Conservation (phyloP, 495 filamentous ascomycete genomes). For the Hypoxylon lienhwacheense region DNA sequence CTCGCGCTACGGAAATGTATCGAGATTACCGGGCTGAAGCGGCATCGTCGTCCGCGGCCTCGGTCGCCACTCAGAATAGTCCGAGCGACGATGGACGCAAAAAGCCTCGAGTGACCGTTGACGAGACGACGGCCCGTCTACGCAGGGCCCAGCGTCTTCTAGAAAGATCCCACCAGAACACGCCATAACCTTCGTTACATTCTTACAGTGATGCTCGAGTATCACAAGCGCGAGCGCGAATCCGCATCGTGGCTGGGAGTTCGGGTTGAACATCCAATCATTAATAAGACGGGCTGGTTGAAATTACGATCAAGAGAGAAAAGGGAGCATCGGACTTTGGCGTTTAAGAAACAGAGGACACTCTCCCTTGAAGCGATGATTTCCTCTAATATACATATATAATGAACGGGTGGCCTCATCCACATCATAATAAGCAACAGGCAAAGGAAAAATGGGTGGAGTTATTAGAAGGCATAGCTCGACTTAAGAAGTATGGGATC, state of each 20-base stretch:
- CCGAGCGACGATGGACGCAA: constrained; percentile 20
- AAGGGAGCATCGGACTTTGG: neutral
- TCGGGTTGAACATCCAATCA: no score
- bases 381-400: neutral
- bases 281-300: no score
- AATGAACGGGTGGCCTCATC: neutral
- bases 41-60: neutral
- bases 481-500: constrained; percentile 6
- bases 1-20: constrained; percentile 25
- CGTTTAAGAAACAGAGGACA: neutral
- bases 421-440: neutral
- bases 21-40: neutral
- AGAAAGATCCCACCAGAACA: neutral
- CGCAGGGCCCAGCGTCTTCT: constrained; percentile 30
- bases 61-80: constrained; percentile 1
- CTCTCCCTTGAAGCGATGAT: neutral
- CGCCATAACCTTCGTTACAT: no score
- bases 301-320: no score
- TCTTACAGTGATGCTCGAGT: no score
- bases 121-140: constrained; percentile 27
- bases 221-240: no score
- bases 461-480: constrained; percentile 2
- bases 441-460: neutral
- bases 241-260: no score
- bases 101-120: constrained; percentile 25